Conservation (phyloP, 441 rosid genomes). For the Theobroma grandiflorum region DNA sequence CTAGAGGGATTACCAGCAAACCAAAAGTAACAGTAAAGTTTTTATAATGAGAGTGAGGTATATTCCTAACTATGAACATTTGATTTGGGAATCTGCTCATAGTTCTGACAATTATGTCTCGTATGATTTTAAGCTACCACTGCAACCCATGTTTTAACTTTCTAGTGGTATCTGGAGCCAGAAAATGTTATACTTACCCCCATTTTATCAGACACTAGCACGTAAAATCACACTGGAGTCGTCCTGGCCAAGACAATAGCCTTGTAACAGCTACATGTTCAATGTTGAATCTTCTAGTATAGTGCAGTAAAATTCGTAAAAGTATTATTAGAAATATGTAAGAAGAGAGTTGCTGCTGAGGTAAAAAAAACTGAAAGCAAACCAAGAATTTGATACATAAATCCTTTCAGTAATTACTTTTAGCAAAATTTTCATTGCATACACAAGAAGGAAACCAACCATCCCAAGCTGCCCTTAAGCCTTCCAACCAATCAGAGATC, state of each 20-base stretch:
- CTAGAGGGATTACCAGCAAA: not conserved
- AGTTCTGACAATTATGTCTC: not conserved
- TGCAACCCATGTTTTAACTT: not conserved
- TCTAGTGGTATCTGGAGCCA: not conserved
- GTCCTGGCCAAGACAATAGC: not conserved
- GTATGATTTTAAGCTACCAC: not conserved
- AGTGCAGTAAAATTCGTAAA: not conserved
- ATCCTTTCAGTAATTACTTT: no score
- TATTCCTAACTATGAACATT: not conserved
- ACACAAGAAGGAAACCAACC: not conserved
- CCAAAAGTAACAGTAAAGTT: not conserved
- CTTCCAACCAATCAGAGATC: not conserved
- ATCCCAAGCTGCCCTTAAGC: not conserved
- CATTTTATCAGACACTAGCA: not conserved
- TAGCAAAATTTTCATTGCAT: not conserved
- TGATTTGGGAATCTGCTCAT: not conserved
- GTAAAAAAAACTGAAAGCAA: no score
- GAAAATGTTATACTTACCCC: not conserved
- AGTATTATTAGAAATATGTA: not conserved
- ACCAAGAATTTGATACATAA: no score
- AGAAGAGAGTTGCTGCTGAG: no score
- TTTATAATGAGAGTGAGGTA: not conserved
- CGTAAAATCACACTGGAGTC: not conserved
- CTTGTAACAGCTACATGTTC: not conserved
- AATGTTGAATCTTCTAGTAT: not conserved